Evolutionary conservation across 1,139 yeast genomes (phyloP).

Genomic region (Hansenula lynferdii): DNA sequence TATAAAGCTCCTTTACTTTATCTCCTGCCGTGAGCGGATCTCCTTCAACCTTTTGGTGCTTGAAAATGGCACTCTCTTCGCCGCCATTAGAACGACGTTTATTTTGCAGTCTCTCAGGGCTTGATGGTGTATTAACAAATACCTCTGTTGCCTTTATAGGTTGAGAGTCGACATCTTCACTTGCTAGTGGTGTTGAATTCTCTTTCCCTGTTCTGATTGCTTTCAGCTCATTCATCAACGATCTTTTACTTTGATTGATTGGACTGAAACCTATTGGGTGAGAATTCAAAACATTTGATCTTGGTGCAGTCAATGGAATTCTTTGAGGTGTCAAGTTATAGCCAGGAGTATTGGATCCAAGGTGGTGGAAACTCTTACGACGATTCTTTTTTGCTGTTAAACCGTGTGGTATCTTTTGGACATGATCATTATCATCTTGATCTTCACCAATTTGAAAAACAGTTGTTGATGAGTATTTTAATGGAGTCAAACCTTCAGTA

Average conservation of each 20-base stretch:
- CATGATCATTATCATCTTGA: slow-evolving; percentile 9
- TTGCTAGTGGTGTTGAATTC: slow-evolving; percentile 8
- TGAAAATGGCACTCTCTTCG: slow-evolving; percentile 3
- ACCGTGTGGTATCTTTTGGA: slow-evolving; percentile 44
- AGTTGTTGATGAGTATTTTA: slow-evolving; percentile 10
- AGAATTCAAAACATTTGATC: slow-evolving; percentile 24
- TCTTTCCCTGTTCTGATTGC: slow-evolving; percentile 14
- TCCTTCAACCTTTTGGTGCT: slow-evolving; percentile 8
- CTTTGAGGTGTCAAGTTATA: slow-evolving; percentile 23
- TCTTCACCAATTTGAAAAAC: slow-evolving; percentile 15
- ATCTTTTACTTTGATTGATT: slow-evolving; percentile 17
- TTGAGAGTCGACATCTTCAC: background rate
- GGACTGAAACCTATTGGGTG: slow-evolving; percentile 12
- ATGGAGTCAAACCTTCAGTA: slow-evolving; percentile 18
- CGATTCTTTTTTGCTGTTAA: slow-evolving; percentile 35
- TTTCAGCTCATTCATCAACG: slow-evolving; percentile 13
- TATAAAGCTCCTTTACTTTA: no score
- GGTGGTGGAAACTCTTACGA: slow-evolving; percentile 23
- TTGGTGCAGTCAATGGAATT: slow-evolving; percentile 37
- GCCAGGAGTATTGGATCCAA: slow-evolving; percentile 2
- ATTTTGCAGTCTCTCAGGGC: slow-evolving; percentile 6
- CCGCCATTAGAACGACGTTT: slow-evolving; percentile 15
- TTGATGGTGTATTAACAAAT: slow-evolving; percentile 3
- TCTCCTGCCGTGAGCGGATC: no score
- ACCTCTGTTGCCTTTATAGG: background rate